Conservation (phyloP, 2,329 filamentous ascomycete species). For the Aspergillus ustus region DNA sequence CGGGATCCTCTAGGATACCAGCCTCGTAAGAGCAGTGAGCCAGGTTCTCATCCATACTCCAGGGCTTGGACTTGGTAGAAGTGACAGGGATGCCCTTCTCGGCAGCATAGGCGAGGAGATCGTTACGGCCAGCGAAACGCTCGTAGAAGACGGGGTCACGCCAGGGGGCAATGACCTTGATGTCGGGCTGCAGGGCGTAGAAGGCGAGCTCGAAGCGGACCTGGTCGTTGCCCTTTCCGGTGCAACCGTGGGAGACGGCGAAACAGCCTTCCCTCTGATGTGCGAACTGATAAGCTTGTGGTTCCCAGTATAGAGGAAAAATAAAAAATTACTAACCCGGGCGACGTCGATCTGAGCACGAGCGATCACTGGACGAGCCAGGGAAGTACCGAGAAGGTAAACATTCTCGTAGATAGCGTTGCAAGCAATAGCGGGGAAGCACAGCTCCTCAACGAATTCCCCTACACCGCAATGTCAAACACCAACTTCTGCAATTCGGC, state of each 20-base stretch:
- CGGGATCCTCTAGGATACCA: constrained; percentile 62
- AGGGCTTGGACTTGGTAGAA: constrained; percentile 53
- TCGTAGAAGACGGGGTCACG: constrained; percentile 54
- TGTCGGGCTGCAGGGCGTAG: constrained; percentile 53
- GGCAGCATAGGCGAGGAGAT: constrained; percentile 55
- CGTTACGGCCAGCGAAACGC: constrained; percentile 53
- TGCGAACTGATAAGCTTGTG: not conserved
- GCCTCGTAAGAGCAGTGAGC: constrained; percentile 76
- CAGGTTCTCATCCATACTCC: constrained; percentile 65
- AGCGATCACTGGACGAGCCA: constrained; percentile 54
- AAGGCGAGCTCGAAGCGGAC: constrained; percentile 57
- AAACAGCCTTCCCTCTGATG: constrained; percentile 49
- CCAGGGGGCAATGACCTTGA: constrained; percentile 57
- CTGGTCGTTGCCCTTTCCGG: constrained; percentile 55
- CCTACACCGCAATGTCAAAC: constrained; percentile 11
- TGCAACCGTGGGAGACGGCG: constrained; percentile 51
- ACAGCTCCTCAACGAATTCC: constrained; percentile 80
- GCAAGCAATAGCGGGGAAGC: constrained; percentile 71
- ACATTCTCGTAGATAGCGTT: constrained; percentile 71
- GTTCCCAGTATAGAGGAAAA: not conserved
- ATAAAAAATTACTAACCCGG: constrained; percentile 4
- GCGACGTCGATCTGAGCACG: constrained; percentile 48
- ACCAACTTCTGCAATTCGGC: not conserved
- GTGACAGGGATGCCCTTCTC: constrained; percentile 53
- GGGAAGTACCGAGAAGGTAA: constrained; percentile 59